phyloP scores from a whole-genome alignment of 225 moss, liverwort and hornwort species.

The Rhytidiadelphus loreus region DNA sequence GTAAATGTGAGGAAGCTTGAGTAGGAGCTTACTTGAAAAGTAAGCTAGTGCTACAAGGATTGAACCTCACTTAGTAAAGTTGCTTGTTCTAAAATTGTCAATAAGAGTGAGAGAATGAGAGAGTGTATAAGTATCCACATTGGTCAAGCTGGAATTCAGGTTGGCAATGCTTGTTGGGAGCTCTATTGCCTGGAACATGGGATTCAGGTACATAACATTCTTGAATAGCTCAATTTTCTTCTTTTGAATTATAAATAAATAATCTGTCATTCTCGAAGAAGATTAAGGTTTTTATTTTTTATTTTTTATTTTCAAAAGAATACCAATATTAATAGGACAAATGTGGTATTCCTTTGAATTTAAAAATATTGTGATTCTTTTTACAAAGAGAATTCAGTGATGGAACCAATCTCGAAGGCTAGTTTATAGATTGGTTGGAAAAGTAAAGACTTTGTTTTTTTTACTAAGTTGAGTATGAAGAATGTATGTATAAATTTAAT shows the following conservation, averaged over 20 bases:
- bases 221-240: background rate
- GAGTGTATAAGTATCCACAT: slow-evolving; percentile 30
- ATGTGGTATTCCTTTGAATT: background rate
- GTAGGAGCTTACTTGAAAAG: too few species aligned
- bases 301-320: background rate
- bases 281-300: background rate
- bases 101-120: slow-evolving; percentile 4
- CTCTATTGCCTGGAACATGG: slow-evolving; percentile 28
- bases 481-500: background rate
- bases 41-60: background rate
- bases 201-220: background rate
- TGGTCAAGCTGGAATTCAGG: slow-evolving; percentile 28
- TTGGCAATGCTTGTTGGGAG: slow-evolving; percentile 36
- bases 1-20: background rate
- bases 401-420: background rate
- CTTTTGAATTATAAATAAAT: background rate
- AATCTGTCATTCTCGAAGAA: background rate
- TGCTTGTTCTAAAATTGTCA: background rate
- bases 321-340: too few species aligned
- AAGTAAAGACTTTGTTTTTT: background rate
- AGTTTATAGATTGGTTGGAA: background rate
- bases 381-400: background rate
- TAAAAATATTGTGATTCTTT: background rate
- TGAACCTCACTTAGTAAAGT: background rate
- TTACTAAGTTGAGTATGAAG: background rate